These are phyloP conservation scores for Macrophomina pseudophaseolina DNA, from an alignment of 2,329 filamentous ascomycete species.

Conservation along the genomic window DNA sequence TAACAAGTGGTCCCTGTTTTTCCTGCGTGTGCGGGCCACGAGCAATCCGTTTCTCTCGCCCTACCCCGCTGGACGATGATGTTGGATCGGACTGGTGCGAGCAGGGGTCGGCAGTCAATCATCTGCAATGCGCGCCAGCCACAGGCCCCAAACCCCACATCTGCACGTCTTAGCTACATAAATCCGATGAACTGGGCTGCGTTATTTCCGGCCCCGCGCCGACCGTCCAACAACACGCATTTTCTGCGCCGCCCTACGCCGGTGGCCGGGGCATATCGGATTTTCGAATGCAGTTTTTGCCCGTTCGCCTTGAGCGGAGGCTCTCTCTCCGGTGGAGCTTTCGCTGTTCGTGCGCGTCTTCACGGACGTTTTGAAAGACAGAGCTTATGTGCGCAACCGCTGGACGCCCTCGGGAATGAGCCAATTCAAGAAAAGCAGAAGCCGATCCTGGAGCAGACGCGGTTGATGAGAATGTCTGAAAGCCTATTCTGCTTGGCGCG, in stretches of 20 bases:
- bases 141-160: slow-evolving; percentile 10
- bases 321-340: neutral
- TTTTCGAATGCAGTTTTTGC: too few species aligned
- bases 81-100: neutral
- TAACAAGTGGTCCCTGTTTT: neutral
- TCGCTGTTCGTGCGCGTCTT: neutral
- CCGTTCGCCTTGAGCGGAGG: neutral
- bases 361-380: neutral
- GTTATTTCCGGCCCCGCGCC: slow-evolving; percentile 5
- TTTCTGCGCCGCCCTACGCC: too few species aligned
- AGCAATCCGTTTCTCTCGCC: neutral
- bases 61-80: slow-evolving; percentile 6
- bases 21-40: neutral
- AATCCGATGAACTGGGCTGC: slow-evolving; percentile 10
- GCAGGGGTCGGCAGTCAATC: slow-evolving; percentile 13
- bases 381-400: neutral
- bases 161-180: slow-evolving; percentile 15
- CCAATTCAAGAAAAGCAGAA: neutral
- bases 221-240: neutral
- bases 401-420: neutral
- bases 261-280: too few species aligned
- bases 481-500: neutral
- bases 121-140: slow-evolving; percentile 8
- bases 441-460: neutral
- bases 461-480: neutral